Evolutionary conservation across 768 basidiomycete genomes (phyloP), one percentile per base, ranked within the genome.

Genomic region (Russula sp.): DNA sequence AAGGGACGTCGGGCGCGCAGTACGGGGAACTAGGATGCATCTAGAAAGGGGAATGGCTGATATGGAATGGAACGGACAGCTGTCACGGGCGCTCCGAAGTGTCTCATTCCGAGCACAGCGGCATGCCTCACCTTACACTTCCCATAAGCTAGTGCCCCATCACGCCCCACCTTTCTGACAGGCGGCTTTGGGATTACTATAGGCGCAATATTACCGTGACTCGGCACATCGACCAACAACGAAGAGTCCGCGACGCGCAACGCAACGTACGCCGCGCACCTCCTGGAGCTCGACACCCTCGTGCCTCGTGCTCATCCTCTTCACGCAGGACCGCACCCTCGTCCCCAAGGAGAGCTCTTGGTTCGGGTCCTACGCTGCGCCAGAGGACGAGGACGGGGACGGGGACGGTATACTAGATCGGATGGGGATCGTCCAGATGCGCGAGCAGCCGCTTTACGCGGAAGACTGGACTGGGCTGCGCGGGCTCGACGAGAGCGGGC

Each of bases 181-280:
- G 1, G 3, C 2, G 45, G 7, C 16, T 18, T 34, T 44, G 42
- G 32, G 8, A 32, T 18, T 18, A 18, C 11, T 42, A 16, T 66
- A 93, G 89, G 92, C 92, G 1, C 92, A 94, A 71, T 94, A 94
- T 70, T 94, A 79, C 74, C 85, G 92, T 27, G 91, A 94, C 73
- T 84, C 88, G 9, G 72, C 71, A 16, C 89, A 0, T 78, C 79
- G 14, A 84, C 94, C 73, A 94, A 94, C 76, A 92, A 91, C 69
- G 92, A 94, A 71, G 61, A 80, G n/a, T 69, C 77, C 14, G 78
- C 72, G 3, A 58, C 71, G 27, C 82, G 79, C 47, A 91, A 91
- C 68, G 63, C 62, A 39, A 84, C 85, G 1, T 92, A 88, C 72
- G 77, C 75, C 6, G 67, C 74, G 48, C 85, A 88, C 68, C 73